These are phyloP conservation scores for Striga hermonthica DNA, from an alignment of 305 asterid species.

Conservation along the genomic window DNA sequence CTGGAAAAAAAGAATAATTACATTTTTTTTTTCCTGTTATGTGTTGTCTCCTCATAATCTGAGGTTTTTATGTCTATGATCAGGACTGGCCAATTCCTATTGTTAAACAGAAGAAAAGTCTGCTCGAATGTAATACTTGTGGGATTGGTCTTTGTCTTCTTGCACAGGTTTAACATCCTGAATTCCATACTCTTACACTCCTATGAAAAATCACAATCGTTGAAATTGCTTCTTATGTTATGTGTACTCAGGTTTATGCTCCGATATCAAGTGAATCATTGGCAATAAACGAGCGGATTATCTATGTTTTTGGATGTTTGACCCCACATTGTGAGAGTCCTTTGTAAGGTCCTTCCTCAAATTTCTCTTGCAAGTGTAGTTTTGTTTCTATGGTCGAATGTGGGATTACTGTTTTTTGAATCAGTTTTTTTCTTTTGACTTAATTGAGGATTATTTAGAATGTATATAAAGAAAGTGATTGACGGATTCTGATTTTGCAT, in stretches of 20 bases:
- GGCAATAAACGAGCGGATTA: conserved; percentile 57
- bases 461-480: not conserved
- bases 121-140: conserved; percentile 58
- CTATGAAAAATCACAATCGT: too few species aligned
- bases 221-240: too few species aligned
- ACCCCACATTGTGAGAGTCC: conserved; percentile 57
- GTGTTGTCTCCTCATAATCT: conserved; percentile 18
- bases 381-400: not conserved
- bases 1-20: not conserved
- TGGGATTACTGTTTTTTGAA: not conserved
- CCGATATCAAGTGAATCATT: conserved; percentile 48
- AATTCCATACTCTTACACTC: too few species aligned
- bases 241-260: conserved; percentile 62
- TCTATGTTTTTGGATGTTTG: conserved; percentile 70
- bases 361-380: not conserved
- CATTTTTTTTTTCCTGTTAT: not conserved
- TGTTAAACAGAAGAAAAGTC: conserved; percentile 35
- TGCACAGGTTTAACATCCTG: conserved; percentile 54
- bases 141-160: conserved; percentile 56
- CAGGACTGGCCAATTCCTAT: conserved; percentile 76
- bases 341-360: conserved; percentile 33
- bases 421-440: not conserved
- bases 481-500: too few species aligned
- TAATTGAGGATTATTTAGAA: not conserved
- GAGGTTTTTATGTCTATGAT: conserved; percentile 2